Conservation (phyloP, 192 early-diverging fungal genomes). For the Linnemannia schmuckeri region DNA sequence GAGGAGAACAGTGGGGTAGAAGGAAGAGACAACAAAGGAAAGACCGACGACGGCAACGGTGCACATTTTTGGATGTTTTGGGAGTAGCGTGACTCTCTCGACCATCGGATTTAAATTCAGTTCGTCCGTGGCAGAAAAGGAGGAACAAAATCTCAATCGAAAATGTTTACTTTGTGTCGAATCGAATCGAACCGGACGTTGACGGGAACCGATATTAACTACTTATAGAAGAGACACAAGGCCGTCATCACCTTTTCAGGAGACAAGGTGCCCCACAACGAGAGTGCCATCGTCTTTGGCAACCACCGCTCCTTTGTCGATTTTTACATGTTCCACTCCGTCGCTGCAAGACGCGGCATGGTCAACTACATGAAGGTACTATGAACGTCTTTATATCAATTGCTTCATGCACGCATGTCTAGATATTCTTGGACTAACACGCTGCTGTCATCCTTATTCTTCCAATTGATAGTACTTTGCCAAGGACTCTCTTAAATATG, state of each 20-base stretch:
- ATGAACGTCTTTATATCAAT: neutral
- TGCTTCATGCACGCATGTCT: neutral
- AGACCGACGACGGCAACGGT: no score
- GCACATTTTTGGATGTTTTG: neutral
- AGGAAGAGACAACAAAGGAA: neutral
- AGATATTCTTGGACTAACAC: neutral
- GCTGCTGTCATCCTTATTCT: neutral
- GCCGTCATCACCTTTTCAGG: slow-evolving; percentile 71
- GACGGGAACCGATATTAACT: slow-evolving; percentile 11
- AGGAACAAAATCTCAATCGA: neutral
- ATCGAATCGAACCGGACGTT: neutral
- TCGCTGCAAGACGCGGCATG: slow-evolving; percentile 66
- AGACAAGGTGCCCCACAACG: slow-evolving; percentile 59
- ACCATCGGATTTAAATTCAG: slow-evolving; percentile 6
- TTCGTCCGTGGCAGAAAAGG: neutral
- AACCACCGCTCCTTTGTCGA: slow-evolving; percentile 70
- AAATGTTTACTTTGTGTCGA: slow-evolving; percentile 6
- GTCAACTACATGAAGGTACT: slow-evolving; percentile 65
- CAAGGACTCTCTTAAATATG: slow-evolving; percentile 72
- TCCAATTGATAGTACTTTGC: slow-evolving; percentile 65
- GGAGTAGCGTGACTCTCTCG: neutral
- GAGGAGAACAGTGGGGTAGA: neutral
- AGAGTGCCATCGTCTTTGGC: slow-evolving; percentile 67
- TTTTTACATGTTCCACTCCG: slow-evolving; percentile 69
- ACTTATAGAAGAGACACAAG: slow-evolving; percentile 55